Percentiles rank a stretch among this genome's conserved stretches.
Evolutionary conservation across 805 yeast species (phyloP).

Genomic region (Ascoidea tarda): DNA sequence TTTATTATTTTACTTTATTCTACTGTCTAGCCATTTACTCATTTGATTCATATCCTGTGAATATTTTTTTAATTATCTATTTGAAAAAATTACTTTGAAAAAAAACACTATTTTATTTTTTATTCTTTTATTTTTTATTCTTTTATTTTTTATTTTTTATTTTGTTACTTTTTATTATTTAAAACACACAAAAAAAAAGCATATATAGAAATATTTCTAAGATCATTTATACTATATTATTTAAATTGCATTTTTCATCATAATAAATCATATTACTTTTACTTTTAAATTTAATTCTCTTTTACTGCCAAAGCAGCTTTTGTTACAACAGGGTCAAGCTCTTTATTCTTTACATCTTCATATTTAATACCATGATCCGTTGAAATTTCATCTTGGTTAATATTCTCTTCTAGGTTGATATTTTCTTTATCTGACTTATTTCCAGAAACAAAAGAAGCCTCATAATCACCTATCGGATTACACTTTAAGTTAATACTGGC

Average conservation of each 20-base stretch:
- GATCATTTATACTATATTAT: neutral
- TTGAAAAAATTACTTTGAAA: too few species aligned
- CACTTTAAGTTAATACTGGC: too few species aligned
- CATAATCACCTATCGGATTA: too few species aligned
- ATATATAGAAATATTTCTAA: neutral
- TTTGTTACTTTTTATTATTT: neutral
- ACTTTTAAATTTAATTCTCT: conserved; percentile 12
- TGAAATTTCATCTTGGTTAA: too few species aligned
- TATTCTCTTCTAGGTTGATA: too few species aligned
- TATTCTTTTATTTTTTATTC: neutral
- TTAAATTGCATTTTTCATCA: neutral
- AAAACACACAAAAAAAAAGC: neutral
- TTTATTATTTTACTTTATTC: too few species aligned
- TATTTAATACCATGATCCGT: conserved; percentile 16
- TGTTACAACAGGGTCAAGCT: conserved; percentile 38
- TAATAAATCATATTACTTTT: neutral
- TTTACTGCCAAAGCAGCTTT: conserved; percentile 34
- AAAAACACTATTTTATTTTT: neutral
- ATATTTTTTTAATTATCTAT: too few species aligned
- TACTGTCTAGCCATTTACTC: too few species aligned
- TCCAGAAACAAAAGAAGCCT: too few species aligned
- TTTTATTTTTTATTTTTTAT: neutral
- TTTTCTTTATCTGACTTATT: too few species aligned
- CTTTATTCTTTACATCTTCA: conserved; percentile 68
- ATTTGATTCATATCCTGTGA: too few species aligned